Conservation (phyloP, 495 filamentous ascomycete genomes). For the Penicillium daleae region DNA sequence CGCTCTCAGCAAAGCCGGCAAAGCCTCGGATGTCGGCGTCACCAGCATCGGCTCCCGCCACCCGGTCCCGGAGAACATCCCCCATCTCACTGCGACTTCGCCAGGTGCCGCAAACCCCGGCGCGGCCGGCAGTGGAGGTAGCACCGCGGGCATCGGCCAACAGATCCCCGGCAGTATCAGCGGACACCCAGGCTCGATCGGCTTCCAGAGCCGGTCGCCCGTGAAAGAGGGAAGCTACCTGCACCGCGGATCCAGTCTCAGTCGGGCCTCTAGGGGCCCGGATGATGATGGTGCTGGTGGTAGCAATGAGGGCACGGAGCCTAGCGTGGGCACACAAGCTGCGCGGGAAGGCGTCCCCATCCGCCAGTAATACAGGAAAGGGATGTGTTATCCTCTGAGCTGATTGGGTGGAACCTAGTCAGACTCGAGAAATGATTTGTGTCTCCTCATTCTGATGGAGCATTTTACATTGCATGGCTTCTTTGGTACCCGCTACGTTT, state of each 20-base stretch:
- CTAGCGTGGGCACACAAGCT: conserved; percentile 51
- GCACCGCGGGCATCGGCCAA: conserved; percentile 47
- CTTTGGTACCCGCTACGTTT: conserved; percentile 6
- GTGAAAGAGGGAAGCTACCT: conserved; percentile 86
- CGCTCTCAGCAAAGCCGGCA: conserved; percentile 96
- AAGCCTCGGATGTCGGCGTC: conserved; percentile 90
- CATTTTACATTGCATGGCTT: conserved; percentile 19
- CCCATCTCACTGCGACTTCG: conserved; percentile 80
- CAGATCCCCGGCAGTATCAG: conserved; percentile 53
- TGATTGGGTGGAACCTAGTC: not conserved
- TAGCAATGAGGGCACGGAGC: conserved; percentile 40
- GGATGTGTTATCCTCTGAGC: not conserved
- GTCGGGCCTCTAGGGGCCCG: conserved; percentile 58
- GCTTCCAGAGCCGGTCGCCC: conserved; percentile 70
- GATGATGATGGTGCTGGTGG: conserved; percentile 30
- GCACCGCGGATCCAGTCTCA: conserved; percentile 73
- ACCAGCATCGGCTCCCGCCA: conserved; percentile 93
- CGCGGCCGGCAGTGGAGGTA: conserved; percentile 41
- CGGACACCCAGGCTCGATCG: conserved; percentile 49
- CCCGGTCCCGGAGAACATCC: conserved; percentile 93
- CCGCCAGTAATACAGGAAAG: conserved; percentile 43
- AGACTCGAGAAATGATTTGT: not conserved
- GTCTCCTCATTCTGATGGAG: not conserved
- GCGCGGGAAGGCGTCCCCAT: conserved; percentile 67
- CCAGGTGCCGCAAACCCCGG: conserved; percentile 55